A percentile compares a stretch with the other conserved stretches of the same genome.
These are phyloP conservation scores for Spergularia azorica DNA, from an alignment of 179 eudicot genomes.

Conservation along the genomic window DNA sequence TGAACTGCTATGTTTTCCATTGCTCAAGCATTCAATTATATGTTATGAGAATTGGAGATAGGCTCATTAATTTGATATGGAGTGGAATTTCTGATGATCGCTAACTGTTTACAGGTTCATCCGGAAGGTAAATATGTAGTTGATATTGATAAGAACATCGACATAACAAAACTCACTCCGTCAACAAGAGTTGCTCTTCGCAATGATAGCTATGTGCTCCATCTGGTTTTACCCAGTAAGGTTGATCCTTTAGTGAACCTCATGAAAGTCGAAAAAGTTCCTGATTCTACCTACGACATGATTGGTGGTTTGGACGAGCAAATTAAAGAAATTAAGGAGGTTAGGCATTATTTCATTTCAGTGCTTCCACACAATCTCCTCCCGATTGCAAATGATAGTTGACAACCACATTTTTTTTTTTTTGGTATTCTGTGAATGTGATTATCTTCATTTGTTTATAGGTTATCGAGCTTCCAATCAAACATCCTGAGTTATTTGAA, in stretches of 20 bases:
- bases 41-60: too few species aligned
- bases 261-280: slow-evolving; percentile 95
- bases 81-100: too few species aligned
- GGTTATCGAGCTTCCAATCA: slow-evolving; percentile 94
- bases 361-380: too few species aligned
- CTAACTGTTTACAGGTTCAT: slow-evolving; percentile 51
- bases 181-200: slow-evolving; percentile 82
- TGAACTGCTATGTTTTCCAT: too few species aligned
- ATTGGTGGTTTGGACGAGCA: slow-evolving; percentile 96
- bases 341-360: slow-evolving; percentile 6
- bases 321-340: slow-evolving; percentile 96
- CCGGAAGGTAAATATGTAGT: slow-evolving; percentile 93
- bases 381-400: too few species aligned
- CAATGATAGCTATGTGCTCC: slow-evolving; percentile 85
- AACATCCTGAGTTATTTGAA: slow-evolving; percentile 92
- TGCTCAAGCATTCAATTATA: too few species aligned
- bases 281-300: slow-evolving; percentile 93
- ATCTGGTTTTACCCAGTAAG: slow-evolving; percentile 80
- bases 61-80: too few species aligned
- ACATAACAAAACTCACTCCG: slow-evolving; percentile 80
- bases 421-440: too few species aligned
- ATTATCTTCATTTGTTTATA: slow-evolving; percentile 9
- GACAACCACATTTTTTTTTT: too few species aligned
- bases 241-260: slow-evolving; percentile 90
- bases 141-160: slow-evolving; percentile 82